Conservation (phyloP, 495 filamentous ascomycete genomes). For the Lophiotrema nucula region DNA sequence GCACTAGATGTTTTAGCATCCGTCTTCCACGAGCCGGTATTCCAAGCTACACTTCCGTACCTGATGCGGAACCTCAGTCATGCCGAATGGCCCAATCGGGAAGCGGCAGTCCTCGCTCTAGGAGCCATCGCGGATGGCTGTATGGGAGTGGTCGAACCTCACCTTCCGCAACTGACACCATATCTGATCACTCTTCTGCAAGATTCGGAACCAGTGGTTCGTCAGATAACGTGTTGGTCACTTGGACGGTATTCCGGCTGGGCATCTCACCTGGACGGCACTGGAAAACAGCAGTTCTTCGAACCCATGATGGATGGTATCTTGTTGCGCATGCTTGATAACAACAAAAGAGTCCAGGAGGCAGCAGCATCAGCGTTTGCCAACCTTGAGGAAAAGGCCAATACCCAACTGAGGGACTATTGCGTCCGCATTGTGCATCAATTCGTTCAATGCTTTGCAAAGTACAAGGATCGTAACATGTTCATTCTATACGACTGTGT, state of each 20-base stretch:
- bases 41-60: slow-evolving; percentile 88
- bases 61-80: slow-evolving; percentile 86
- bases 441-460: slow-evolving; percentile 85
- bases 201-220: slow-evolving; percentile 86
- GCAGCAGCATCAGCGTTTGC: slow-evolving; percentile 95
- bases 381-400: slow-evolving; percentile 90
- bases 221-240: slow-evolving; percentile 98
- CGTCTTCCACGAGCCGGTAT: slow-evolving; percentile 83
- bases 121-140: slow-evolving; percentile 96
- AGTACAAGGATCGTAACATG: slow-evolving; percentile 98
- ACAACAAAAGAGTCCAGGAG: slow-evolving; percentile 97
- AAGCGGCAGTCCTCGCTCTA: slow-evolving; percentile 91
- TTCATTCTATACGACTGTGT: slow-evolving; percentile 99
- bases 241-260: slow-evolving; percentile 90
- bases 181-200: slow-evolving; percentile 86
- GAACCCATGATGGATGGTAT: slow-evolving; percentile 98
- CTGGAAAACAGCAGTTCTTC: slow-evolving; percentile 73
- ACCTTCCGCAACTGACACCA: slow-evolving; percentile 85
- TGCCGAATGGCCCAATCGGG: slow-evolving; percentile 84
- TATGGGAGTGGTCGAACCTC: slow-evolving; percentile 82
- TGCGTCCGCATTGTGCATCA: slow-evolving; percentile 87
- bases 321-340: slow-evolving; percentile 87
- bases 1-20: slow-evolving; percentile 91
- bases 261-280: slow-evolving; percentile 73
- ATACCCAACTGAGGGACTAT: slow-evolving; percentile 74